phyloP scores from a whole-genome alignment of 2,329 filamentous ascomycete species.

The Pseudogymnoascus sp. region DNA sequence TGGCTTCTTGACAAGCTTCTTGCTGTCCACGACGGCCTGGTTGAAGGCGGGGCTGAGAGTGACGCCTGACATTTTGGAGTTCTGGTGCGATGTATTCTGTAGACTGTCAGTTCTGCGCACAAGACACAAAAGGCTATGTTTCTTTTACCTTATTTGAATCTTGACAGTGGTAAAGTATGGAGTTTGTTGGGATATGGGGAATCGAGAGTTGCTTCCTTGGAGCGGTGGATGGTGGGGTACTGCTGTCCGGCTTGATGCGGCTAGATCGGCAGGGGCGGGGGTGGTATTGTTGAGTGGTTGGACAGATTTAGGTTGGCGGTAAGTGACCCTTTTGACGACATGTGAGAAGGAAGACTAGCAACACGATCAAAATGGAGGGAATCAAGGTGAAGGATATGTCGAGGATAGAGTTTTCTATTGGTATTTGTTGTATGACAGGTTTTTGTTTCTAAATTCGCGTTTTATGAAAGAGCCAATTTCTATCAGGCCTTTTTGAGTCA shows the following conservation, averaged over 20 bases:
- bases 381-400: neutral
- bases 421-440: neutral
- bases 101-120: neutral
- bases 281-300: conserved; percentile 8
- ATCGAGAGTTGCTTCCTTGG: neutral
- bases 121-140: no score
- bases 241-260: neutral
- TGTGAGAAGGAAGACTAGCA: neutral
- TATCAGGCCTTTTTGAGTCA: neutral
- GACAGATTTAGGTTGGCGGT: neutral
- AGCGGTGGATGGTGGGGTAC: conserved; percentile 5
- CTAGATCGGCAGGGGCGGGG: neutral
- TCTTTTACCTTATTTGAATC: neutral
- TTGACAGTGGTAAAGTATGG: neutral
- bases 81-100: neutral
- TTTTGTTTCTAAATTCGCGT: neutral
- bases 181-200: neutral
- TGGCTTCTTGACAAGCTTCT: conserved; percentile 59
- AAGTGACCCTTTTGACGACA: neutral
- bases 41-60: conserved; percentile 34
- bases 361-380: neutral
- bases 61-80: neutral
- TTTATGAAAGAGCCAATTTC: neutral
- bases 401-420: neutral
- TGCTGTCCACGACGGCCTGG: conserved; percentile 52